Percentiles rank a stretch among this genome's conserved stretches.
phyloP scores from a whole-genome alignment of 257 asterid genomes.

The Solanum appendiculatum region DNA sequence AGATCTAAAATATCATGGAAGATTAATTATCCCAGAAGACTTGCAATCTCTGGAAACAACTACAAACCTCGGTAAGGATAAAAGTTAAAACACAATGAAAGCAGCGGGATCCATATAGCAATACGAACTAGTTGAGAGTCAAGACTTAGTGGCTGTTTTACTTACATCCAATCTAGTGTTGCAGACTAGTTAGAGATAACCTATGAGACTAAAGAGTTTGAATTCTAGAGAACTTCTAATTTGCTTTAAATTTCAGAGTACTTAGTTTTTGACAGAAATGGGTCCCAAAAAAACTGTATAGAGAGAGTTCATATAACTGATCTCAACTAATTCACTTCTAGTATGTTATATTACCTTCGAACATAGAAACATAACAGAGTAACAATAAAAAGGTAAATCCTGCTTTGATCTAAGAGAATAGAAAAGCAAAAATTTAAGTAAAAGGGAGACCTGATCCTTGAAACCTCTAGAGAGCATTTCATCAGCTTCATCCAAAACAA shows the following conservation, averaged over 20 bases:
- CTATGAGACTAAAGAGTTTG: neutral
- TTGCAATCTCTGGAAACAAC: no score
- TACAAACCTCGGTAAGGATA: no score
- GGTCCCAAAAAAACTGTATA: neutral
- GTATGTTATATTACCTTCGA: neutral
- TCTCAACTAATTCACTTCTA: neutral
- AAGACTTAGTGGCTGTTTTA: neutral
- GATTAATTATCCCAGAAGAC: neutral
- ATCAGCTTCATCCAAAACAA: slow-evolving; percentile 56
- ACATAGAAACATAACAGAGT: neutral
- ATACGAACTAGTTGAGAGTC: neutral
- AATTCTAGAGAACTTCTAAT: neutral
- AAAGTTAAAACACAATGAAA: neutral
- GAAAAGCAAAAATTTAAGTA: neutral
- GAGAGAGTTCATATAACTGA: neutral
- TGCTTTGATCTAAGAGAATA: neutral
- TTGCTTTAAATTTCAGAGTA: no score
- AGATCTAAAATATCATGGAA: neutral
- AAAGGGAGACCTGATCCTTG: slow-evolving; percentile 45
- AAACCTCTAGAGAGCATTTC: slow-evolving; percentile 64
- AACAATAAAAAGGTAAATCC: neutral
- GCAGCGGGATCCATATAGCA: neutral
- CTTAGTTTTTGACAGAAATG: no score
- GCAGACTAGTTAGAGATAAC: neutral
- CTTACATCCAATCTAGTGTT: neutral